Conservation (phyloP, 2,329 filamentous ascomycete genomes). For the Pestalotiopsis sp. region DNA sequence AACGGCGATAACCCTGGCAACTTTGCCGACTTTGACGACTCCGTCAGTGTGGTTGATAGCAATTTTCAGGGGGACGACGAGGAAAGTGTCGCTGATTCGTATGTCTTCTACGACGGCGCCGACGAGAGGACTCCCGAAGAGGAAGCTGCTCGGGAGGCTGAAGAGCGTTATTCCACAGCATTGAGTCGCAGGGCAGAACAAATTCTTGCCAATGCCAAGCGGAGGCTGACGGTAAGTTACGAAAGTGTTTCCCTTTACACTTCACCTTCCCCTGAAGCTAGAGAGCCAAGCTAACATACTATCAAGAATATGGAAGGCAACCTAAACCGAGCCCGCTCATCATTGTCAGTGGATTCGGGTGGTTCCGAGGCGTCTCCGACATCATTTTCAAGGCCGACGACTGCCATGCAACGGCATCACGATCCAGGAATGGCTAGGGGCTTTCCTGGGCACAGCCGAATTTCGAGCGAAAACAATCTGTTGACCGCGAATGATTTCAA, state of each 20-base stretch:
- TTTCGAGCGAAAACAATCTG: slow-evolving; percentile 61
- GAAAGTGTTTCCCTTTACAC: neutral
- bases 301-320: slow-evolving; percentile 89
- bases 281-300: slow-evolving; percentile 20
- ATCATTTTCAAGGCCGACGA: slow-evolving; percentile 38
- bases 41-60: slow-evolving; percentile 62
- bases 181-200: slow-evolving; percentile 82
- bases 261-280: neutral
- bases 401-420: slow-evolving; percentile 34
- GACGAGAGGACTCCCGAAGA: slow-evolving; percentile 25
- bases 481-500: slow-evolving; percentile 37
- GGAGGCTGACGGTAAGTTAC: slow-evolving; percentile 73
- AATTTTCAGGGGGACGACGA: slow-evolving; percentile 69
- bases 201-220: slow-evolving; percentile 91
- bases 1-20: slow-evolving; percentile 47
- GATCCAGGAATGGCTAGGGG: slow-evolving; percentile 22
- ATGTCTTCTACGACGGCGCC: slow-evolving; percentile 39
- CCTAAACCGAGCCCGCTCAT: slow-evolving; percentile 73
- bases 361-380: slow-evolving; percentile 55
- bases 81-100: slow-evolving; percentile 62
- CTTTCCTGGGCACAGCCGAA: slow-evolving; percentile 54
- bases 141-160: slow-evolving; percentile 35
- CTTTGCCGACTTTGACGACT: slow-evolving; percentile 64
- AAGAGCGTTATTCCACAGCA: slow-evolving; percentile 70
- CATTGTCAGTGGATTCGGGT: slow-evolving; percentile 44